phyloP scores from a whole-genome alignment of 2,329 filamentous ascomycete species.

The Nothomitra cinnamomea region DNA sequence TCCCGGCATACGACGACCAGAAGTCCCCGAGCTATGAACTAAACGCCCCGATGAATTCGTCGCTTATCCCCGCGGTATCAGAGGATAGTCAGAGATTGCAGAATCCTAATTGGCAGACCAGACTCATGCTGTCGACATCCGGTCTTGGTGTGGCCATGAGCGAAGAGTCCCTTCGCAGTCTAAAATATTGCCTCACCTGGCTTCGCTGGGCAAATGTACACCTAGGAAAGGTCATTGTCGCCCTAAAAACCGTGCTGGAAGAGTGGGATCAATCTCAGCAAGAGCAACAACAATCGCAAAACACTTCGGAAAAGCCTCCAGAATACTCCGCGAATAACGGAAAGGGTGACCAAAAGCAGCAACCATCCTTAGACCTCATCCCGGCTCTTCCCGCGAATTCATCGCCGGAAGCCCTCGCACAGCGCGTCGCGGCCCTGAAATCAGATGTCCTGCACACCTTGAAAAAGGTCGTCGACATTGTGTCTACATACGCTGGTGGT shows the following conservation, averaged over 20 bases:
- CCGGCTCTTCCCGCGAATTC: background rate
- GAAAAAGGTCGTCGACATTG: conserved; percentile 64
- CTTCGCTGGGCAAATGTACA: conserved; percentile 68
- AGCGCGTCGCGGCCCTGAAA: conserved; percentile 49
- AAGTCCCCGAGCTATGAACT: conserved; percentile 62
- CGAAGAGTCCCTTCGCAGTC: conserved; percentile 64
- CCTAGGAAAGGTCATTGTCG: conserved; percentile 56
- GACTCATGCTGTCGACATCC: conserved; percentile 77
- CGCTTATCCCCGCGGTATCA: conserved; percentile 18
- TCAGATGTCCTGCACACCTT: conserved; percentile 61
- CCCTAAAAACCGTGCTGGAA: conserved; percentile 58
- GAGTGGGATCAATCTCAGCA: conserved; percentile 50
- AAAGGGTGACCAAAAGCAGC: no score
- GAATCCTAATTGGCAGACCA: conserved; percentile 50
- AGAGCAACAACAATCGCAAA: conserved; percentile 15
- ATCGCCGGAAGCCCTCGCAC: conserved; percentile 29
- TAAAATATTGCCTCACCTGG: conserved; percentile 72
- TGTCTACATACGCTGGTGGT: conserved; percentile 82
- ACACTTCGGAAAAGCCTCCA: background rate
- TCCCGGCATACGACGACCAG: conserved; percentile 72
- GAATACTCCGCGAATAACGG: background rate
- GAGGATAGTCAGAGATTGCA: conserved; percentile 17
- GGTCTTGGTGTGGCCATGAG: conserved; percentile 84
- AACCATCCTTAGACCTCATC: no score
- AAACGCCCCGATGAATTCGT: conserved; percentile 23